A percentile compares a stretch with the other conserved stretches of the same genome.
phyloP scores from a whole-genome alignment of 352 stramenopile genomes.

The Phytophthora litchii region DNA sequence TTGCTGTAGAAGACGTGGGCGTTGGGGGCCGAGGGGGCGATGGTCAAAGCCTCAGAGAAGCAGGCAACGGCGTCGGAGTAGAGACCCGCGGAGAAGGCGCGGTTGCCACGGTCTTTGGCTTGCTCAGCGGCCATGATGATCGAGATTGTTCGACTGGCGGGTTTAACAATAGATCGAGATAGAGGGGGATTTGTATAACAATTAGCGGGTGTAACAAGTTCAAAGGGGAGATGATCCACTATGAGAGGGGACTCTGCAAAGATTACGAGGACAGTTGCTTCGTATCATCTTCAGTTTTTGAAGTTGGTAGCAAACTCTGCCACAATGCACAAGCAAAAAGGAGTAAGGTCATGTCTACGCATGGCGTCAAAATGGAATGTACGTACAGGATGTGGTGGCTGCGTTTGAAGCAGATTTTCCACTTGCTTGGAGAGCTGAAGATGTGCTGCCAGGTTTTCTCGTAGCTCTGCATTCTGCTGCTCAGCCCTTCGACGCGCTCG shows the following conservation, averaged over 20 bases:
- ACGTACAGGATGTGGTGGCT: constrained; percentile 17
- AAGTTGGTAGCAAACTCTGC: background rate
- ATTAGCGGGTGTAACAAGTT: too few species aligned
- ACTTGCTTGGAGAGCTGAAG: constrained; percentile 29
- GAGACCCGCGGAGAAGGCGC: constrained; percentile 69
- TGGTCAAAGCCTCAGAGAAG: constrained; percentile 83
- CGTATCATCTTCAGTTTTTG: background rate
- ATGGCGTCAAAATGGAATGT: background rate
- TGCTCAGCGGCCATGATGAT: constrained; percentile 79
- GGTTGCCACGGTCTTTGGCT: constrained; percentile 89
- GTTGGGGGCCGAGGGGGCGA: constrained; percentile 45
- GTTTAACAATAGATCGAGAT: background rate
- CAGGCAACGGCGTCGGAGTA: constrained; percentile 67
- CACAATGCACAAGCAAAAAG: background rate
- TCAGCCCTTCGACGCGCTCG: constrained; percentile 20
- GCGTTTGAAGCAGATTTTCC: constrained; percentile 19
- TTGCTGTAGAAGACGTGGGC: constrained; percentile 84
- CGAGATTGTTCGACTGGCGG: constrained; percentile 19
- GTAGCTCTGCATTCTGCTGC: constrained; percentile 24
- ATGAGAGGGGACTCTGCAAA: too few species aligned
- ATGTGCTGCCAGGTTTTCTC: constrained; percentile 12
- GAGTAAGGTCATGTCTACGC: too few species aligned
- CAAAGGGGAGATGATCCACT: too few species aligned
- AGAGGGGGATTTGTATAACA: too few species aligned
- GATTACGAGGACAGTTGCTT: background rate